These are phyloP conservation scores for Neurospora sp. DNA, from an alignment of 495 filamentous ascomycete genomes.

Conservation along the genomic window DNA sequence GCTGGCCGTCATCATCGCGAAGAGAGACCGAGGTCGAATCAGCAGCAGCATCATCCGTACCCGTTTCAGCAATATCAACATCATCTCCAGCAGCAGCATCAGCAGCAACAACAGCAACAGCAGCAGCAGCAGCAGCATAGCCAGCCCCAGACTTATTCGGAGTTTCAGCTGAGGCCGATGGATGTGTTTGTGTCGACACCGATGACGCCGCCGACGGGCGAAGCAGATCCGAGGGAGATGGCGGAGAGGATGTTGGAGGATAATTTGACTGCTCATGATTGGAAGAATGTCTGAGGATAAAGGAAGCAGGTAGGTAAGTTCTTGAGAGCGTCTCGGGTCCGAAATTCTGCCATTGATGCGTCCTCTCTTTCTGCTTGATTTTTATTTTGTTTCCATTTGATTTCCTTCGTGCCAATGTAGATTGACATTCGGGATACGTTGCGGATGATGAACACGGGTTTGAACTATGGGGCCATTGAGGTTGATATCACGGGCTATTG, in stretches of 20 bases:
- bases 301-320: neutral
- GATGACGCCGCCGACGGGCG: neutral
- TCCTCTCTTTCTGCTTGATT: neutral
- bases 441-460: neutral
- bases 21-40: conserved; percentile 24
- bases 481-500: neutral
- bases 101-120: conserved; percentile 1
- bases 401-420: neutral
- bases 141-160: neutral
- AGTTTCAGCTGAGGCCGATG: neutral
- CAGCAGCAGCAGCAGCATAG: neutral
- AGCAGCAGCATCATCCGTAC: conserved; percentile 9
- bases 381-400: neutral
- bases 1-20: conserved; percentile 20
- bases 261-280: neutral
- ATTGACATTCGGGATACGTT: neutral
- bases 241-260: neutral
- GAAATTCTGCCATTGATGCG: neutral
- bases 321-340: neutral
- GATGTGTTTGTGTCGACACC: neutral
- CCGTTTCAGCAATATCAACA: conserved; percentile 6
- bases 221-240: neutral
- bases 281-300: neutral
- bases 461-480: neutral
- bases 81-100: conserved; percentile 5